Evolutionary conservation across 352 stramenopile species (phyloP).

Genomic region (Phytophthora cactorum): DNA sequence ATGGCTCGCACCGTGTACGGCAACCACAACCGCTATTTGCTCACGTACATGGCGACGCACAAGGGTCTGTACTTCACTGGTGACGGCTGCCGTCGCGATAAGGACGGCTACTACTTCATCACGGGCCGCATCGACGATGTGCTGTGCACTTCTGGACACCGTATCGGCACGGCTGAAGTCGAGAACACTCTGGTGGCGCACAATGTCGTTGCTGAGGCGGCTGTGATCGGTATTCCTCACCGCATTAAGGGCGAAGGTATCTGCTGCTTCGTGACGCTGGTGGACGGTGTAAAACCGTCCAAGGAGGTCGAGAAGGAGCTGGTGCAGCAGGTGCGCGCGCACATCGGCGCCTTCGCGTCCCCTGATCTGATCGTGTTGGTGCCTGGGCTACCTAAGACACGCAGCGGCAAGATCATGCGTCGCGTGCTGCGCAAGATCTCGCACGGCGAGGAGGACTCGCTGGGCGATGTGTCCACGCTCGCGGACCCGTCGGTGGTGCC

Average conservation of each 20-base stretch:
- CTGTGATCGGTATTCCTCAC: slow-evolving; percentile 95
- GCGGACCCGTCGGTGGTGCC: slow-evolving; percentile 97
- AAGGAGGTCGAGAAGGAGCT: slow-evolving; percentile 70
- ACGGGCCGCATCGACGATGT: slow-evolving; percentile 98
- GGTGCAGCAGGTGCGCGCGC: slow-evolving; percentile 83
- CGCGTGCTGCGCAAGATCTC: slow-evolving; percentile 98
- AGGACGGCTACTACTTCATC: slow-evolving; percentile 99
- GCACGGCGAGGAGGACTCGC: slow-evolving; percentile 91
- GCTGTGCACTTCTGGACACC: slow-evolving; percentile 93
- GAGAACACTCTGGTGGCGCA: slow-evolving; percentile 93
- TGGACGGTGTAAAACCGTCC: slow-evolving; percentile 76
- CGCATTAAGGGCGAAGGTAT: slow-evolving; percentile 97
- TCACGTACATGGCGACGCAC: slow-evolving; percentile 97
- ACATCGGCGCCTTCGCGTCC: slow-evolving; percentile 97
- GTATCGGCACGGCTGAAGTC: slow-evolving; percentile 90
- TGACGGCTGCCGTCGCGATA: slow-evolving; percentile 88
- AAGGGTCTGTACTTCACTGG: slow-evolving; percentile 98
- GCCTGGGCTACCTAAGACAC: slow-evolving; percentile 93
- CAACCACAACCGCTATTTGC: slow-evolving; percentile 95
- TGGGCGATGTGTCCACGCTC: slow-evolving; percentile 97
- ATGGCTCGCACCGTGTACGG: slow-evolving; percentile 96
- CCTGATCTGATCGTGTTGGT: slow-evolving; percentile 96
- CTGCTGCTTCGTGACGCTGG: slow-evolving; percentile 94
- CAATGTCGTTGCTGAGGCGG: slow-evolving; percentile 93
- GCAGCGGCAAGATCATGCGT: slow-evolving; percentile 99